Percentiles rank a stretch among this genome's conserved stretches.
Evolutionary conservation across 108 stramenopile genomes (phyloP).

Genomic region (Cyclotella choctawhatcheeana): DNA sequence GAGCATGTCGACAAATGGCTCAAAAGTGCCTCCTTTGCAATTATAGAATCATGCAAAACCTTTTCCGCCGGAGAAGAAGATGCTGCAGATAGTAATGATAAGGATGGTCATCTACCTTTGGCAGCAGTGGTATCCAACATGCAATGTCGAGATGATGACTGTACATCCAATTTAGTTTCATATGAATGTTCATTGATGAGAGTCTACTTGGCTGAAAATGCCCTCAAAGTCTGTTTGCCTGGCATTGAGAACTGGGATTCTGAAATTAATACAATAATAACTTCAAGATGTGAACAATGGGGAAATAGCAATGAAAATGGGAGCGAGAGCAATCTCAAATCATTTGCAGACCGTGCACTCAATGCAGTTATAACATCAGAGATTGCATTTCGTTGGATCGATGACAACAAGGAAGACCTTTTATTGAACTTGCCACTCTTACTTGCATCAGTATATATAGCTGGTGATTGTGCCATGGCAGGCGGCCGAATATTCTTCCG

Average conservation of each 20-base stretch:
- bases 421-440: slow-evolving; percentile 29
- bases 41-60: slow-evolving; percentile 34
- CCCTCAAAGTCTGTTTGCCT: slow-evolving; percentile 19
- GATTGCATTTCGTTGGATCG: slow-evolving; percentile 40
- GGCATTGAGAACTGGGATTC: slow-evolving; percentile 26
- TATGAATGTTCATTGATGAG: slow-evolving; percentile 26
- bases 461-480: slow-evolving; percentile 38
- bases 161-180: slow-evolving; percentile 1
- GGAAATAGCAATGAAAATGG: not conserved
- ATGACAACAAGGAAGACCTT: slow-evolving; percentile 18
- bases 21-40: slow-evolving; percentile 13
- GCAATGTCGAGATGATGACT: not conserved
- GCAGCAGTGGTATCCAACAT: slow-evolving; percentile 28
- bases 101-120: slow-evolving; percentile 31
- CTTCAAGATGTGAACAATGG: slow-evolving; percentile 7
- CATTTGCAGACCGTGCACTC: slow-evolving; percentile 19
- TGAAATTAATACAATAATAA: slow-evolving; percentile 15
- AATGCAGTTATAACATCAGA: slow-evolving; percentile 32
- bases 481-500: slow-evolving; percentile 26
- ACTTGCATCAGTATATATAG: slow-evolving; percentile 38
- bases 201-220: slow-evolving; percentile 21
- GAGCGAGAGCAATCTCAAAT: not conserved
- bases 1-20: slow-evolving; percentile 31
- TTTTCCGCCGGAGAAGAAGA: slow-evolving; percentile 27
- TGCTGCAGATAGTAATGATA: slow-evolving; percentile 42